Conservation (phyloP, 805 yeast species). For the Barnettozyma populi region DNA sequence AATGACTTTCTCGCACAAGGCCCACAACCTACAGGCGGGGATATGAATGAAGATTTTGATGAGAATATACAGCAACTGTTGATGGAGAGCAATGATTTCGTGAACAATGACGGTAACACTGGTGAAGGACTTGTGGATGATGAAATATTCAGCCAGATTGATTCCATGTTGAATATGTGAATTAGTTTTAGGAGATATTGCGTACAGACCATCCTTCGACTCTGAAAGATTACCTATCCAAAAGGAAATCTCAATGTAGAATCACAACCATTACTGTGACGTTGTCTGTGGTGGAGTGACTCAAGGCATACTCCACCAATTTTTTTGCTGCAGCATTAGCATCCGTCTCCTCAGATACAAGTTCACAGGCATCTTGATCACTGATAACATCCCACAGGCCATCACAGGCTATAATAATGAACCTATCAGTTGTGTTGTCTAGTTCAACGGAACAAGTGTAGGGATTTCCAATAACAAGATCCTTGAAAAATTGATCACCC, state of each 20-base stretch:
- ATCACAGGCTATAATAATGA: constrained; percentile 88
- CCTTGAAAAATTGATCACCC: constrained; percentile 92
- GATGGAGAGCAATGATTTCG: constrained; percentile 16
- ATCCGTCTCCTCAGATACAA: constrained; percentile 49
- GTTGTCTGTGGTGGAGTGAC: constrained; percentile 80
- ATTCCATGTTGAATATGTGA: constrained; percentile 3
- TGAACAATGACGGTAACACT: constrained; percentile 5
- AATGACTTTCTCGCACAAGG: constrained; percentile 24
- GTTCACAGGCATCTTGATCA: constrained; percentile 78
- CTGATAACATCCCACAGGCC: constrained; percentile 94
- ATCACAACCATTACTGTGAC: constrained; percentile 85
- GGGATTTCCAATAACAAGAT: constrained; percentile 82
- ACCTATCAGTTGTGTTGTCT: constrained; percentile 53
- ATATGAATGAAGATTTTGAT: constrained; percentile 20
- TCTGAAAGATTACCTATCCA: constrained; percentile 16
- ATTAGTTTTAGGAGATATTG: constrained; percentile 15
- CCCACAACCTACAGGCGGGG: constrained; percentile 28
- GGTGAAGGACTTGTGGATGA: constrained; percentile 2
- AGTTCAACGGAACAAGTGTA: constrained; percentile 86
- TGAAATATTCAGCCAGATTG: constrained; percentile 3
- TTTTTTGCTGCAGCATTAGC: constrained; percentile 63
- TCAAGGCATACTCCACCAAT: constrained; percentile 69
- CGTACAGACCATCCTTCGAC: neutral
- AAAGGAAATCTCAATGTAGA: constrained; percentile 15
- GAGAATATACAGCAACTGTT: constrained; percentile 21